Evolutionary conservation across 1,284 basidiomycete genomes (phyloP).

Genomic region (Microbotryum scabiosae): DNA sequence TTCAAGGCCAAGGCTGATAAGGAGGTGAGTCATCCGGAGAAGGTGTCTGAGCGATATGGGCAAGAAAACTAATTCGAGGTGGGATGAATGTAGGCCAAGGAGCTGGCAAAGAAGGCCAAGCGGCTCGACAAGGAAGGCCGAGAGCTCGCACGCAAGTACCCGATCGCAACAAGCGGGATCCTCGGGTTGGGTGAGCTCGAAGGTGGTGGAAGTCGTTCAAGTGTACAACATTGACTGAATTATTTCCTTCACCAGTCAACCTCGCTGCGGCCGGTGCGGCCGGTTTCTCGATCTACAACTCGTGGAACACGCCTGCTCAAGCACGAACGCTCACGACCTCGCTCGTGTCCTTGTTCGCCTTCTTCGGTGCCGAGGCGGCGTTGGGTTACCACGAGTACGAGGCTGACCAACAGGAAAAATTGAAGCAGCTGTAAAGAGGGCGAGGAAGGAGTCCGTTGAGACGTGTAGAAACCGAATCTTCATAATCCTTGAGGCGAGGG

Average conservation of each 20-base stretch:
- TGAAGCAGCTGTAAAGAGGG: too few species aligned
- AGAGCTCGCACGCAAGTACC: slow-evolving; percentile 56
- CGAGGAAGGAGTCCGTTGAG: too few species aligned
- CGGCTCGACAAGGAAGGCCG: slow-evolving; percentile 54
- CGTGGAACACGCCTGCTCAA: slow-evolving; percentile 62
- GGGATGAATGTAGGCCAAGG: slow-evolving; percentile 20
- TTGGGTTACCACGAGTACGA: slow-evolving; percentile 26
- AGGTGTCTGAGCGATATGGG: not conserved
- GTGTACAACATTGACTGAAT: too few species aligned
- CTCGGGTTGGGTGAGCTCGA: slow-evolving; percentile 51
- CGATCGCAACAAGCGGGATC: slow-evolving; percentile 60
- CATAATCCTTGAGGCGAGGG: too few species aligned
- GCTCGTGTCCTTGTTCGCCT: slow-evolving; percentile 54
- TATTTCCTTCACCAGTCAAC: slow-evolving; percentile 50
- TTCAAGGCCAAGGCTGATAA: slow-evolving; percentile 4
- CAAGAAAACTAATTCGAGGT: not conserved
- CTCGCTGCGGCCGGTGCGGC: slow-evolving; percentile 57
- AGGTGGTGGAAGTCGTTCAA: not conserved
- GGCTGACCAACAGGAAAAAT: slow-evolving; percentile 6
- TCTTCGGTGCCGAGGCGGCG: slow-evolving; percentile 44
- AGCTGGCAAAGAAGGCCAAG: slow-evolving; percentile 49
- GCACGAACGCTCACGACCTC: slow-evolving; percentile 59
- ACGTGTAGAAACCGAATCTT: too few species aligned
- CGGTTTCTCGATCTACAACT: slow-evolving; percentile 58
- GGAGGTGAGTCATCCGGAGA: slow-evolving; percentile 2